Base-by-base conservation (phyloP, 2,329 filamentous ascomycete species). In the Calonectria crousiana region DNA sequence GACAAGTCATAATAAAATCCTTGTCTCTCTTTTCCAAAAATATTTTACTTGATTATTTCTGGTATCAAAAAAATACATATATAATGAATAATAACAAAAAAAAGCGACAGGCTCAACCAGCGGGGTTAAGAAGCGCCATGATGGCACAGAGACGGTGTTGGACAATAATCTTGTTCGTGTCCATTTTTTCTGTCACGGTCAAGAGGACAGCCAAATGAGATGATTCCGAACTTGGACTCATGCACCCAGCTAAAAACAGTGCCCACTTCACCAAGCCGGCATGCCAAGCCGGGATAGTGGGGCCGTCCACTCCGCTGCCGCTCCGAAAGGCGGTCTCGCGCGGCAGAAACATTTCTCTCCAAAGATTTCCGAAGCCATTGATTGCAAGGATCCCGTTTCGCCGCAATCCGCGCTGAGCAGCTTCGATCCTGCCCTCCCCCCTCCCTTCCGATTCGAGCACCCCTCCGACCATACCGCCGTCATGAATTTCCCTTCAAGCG, bases 401-500 rank as follows among this genome's bases (percentile, higher is more conserved):
- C 78, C 75, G 72, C 72, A 71, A 74, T 38, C 47, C 62, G 58
- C 58, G 69, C 73, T 60, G 56, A 60, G 56, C 76, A 77, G 38
- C 77, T 56, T 75, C 74, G 6, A 44, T 32, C 30, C 8, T n/a
- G n/a, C n/a, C 51, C 65, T 41, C 56, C 67, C 71, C 18, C 28
- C 56, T 23, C 26, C n/a, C 23, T 20, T 44, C 32, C 49, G 23
- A 41, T 34, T 10, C 65, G 47, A 53, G 60, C 34, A 13, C 58
- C 34, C n/a, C 34, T 30, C 30, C 56, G n/a, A 44, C n/a, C 28
- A n/a, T 70, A 64, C 34, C 41, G 20, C 72, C 58, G 77, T 41
- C 8, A 88, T 88, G 86, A 88, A 83, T 75, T 84, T 87, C 51
- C 85, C 84, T 20, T 82, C 83, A 74, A 79, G 77, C n/a, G 78